A percentile compares a stretch with the other conserved stretches of the same genome.
Evolutionary conservation across 306 rosid species (phyloP).

Genomic region (Dalbergia oliveri): DNA sequence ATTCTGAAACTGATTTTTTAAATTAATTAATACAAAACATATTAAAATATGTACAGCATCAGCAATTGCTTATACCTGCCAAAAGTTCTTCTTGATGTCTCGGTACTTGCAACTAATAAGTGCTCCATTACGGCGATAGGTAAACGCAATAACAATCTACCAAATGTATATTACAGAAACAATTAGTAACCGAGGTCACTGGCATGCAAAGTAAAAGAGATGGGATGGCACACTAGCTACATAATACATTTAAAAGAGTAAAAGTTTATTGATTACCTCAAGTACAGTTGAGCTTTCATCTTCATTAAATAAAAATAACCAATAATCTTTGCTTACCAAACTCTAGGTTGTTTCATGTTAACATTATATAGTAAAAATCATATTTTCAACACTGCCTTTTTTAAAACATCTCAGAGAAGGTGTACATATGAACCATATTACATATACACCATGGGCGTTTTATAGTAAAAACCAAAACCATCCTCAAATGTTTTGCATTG

Average conservation of each 20-base stretch:
- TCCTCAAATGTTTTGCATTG: background rate
- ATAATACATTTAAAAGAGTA: conserved; percentile 35
- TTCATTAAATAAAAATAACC: conserved; percentile 1
- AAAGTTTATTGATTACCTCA: background rate
- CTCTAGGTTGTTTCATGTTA: conserved; percentile 12
- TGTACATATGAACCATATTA: background rate
- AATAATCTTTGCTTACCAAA: conserved; percentile 16
- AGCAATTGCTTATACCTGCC: conserved; percentile 75
- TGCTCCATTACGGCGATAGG: conserved; percentile 66
- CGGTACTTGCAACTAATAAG: conserved; percentile 95
- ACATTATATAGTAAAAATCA: background rate
- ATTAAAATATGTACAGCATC: conserved; percentile 34
- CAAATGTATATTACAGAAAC: conserved; percentile 45
- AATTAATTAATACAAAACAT: background rate
- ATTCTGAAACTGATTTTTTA: background rate
- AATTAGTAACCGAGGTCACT: conserved; percentile 39
- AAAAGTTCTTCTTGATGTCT: conserved; percentile 78
- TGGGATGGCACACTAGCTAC: conserved; percentile 20
- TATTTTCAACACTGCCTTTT: background rate
- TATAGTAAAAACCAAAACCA: conserved; percentile 22
- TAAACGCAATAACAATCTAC: conserved; percentile 84
- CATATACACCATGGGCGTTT: conserved; percentile 2
- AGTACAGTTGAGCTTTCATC: conserved; percentile 26
- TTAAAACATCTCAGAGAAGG: background rate
- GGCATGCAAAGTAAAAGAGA: conserved; percentile 17